phyloP scores from a whole-genome alignment of 164 flowering plant species.

The Berberis thunbergii region DNA sequence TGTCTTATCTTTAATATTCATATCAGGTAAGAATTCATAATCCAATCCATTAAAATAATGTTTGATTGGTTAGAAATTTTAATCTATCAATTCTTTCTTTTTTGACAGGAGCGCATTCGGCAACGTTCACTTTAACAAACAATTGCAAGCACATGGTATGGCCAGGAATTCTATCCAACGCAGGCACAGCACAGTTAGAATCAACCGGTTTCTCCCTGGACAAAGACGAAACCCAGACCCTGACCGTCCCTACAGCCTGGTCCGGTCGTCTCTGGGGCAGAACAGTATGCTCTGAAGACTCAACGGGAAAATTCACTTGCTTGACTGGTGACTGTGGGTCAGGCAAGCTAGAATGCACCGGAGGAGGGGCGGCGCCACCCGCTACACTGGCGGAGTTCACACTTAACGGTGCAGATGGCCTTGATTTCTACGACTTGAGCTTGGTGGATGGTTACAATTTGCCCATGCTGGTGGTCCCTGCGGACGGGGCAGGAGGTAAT shows the following conservation, averaged over 20 bases:
- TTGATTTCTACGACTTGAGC: slow-evolving; percentile 86
- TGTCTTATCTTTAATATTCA: no score
- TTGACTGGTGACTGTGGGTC: slow-evolving; percentile 87
- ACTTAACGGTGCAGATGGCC: slow-evolving; percentile 50
- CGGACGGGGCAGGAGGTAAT: slow-evolving; percentile 52
- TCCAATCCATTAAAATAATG: no score
- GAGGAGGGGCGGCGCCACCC: slow-evolving; percentile 63
- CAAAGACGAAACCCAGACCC: slow-evolving; percentile 32
- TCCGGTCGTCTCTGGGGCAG: slow-evolving; percentile 93
- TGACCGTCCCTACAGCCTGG: slow-evolving; percentile 59
- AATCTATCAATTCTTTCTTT: not conserved
- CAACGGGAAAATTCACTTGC: slow-evolving; percentile 65
- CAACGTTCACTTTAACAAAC: slow-evolving; percentile 55
- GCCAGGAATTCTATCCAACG: slow-evolving; percentile 77
- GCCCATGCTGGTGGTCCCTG: slow-evolving; percentile 56
- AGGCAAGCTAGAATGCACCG: slow-evolving; percentile 62
- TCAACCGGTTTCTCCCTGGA: slow-evolving; percentile 66
- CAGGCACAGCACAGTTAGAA: slow-evolving; percentile 52
- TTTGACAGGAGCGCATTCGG: slow-evolving; percentile 27
- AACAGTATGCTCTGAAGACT: slow-evolving; percentile 48
- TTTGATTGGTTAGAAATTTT: no score
- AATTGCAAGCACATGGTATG: slow-evolving; percentile 68
- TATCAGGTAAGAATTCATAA: no score
- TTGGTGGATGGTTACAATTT: slow-evolving; percentile 81
- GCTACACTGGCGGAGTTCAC: slow-evolving; percentile 92